A percentile compares a stretch with the other conserved stretches of the same genome.
phyloP scores from a whole-genome alignment of 208 protist genomes.

The Tritrichomonas musculus region DNA sequence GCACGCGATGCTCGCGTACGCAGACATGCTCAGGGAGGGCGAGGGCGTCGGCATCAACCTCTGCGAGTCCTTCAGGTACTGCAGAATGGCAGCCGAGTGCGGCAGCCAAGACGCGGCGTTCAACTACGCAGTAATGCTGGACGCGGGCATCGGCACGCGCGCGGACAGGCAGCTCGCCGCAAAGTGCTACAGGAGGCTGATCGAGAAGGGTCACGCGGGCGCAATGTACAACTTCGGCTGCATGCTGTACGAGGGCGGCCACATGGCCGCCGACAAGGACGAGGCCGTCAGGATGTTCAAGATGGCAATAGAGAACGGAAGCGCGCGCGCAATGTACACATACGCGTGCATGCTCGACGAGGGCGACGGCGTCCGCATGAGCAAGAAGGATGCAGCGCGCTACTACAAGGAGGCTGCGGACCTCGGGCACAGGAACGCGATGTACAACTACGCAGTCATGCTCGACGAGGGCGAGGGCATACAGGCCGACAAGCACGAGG shows the following conservation, averaged over 20 bases:
- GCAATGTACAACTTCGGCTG: background rate
- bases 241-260: background rate
- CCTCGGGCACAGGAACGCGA: too few species aligned
- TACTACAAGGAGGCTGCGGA: too few species aligned
- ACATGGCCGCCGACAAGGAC: too few species aligned
- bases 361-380: background rate
- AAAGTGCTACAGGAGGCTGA: background rate
- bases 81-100: background rate
- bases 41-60: background rate
- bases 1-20: background rate
- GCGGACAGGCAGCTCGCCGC: too few species aligned
- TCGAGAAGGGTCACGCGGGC: background rate
- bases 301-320: background rate
- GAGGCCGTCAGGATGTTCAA: background rate
- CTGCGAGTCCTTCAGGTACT: background rate
- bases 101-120: background rate
- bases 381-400: background rate
- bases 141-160: too few species aligned
- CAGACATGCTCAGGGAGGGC: background rate
- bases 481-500: too few species aligned
- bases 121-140: too few species aligned
- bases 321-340: background rate
- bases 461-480: too few species aligned
- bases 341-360: background rate
- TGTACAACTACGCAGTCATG: too few species aligned